Evolutionary conservation across 805 yeast species (phyloP), one percentile per base, ranked within the genome.

Genomic region (Ascoidea rubescens): DNA sequence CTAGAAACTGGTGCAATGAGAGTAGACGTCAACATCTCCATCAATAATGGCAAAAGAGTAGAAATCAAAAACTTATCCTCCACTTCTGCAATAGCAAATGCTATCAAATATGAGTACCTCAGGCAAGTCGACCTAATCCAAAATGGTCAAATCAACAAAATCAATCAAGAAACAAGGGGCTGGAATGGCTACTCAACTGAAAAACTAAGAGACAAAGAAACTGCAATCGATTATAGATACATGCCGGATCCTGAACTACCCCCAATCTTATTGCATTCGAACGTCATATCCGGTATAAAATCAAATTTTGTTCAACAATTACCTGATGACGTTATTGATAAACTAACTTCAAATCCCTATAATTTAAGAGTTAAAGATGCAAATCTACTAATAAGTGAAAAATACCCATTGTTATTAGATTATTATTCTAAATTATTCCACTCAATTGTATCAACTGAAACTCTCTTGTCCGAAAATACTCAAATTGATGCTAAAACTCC

Each of bases 241-340:
- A 83, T 91, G 75, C 96, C 98, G 0, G 99, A 93, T 64, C 87
- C 95, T 1, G 99, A 93, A 64, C 68, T 93, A 33, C 89, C 93
- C 0, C 64, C 67, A 1, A 66, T 90, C 4, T 54, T 60, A 14
- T 63, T 91, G 2, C 69, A 75, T 45, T 53, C 66, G 1, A 61
- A 62, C 0, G 73, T 82, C 4, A 60, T 74, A 0, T 58, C 67
- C 0, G 70, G 73, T 1, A 68, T 84, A 0, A 59, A 64, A 10
- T 55, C 60, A 3, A 48, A 58, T 1, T 60, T 58, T 14, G 60
- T 84, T 49, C 90, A 91, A 0, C 69, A 64, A 7, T 64, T 82
- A 1, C 90, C 96, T 0, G 91, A 87, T 52, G 70, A 68, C 4
- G 65, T 78, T 5, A 60, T 87, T 30, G 65, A 64, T 8, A 64